phyloP scores from a whole-genome alignment of 208 protist species.

The Crithidia thermophila region DNA sequence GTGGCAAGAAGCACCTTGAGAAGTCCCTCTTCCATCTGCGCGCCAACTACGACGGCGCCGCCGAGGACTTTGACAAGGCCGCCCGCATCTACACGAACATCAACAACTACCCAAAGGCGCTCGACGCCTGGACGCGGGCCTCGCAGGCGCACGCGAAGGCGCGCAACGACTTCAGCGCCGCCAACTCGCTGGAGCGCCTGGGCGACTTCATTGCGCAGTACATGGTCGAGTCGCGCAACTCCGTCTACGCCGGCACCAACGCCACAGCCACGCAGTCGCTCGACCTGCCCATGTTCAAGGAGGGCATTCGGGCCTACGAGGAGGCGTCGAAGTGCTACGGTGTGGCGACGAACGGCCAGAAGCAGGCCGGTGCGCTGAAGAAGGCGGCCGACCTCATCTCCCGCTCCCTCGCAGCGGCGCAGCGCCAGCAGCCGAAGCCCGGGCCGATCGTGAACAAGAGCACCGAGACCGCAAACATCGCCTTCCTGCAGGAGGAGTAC shows the following conservation, averaged over 20 bases:
- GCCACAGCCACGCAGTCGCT: background rate
- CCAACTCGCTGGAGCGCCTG: slow-evolving; percentile 51
- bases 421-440: slow-evolving; percentile 11
- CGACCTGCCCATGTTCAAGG: slow-evolving; percentile 20
- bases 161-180: slow-evolving; percentile 50
- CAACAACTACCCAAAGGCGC: slow-evolving; percentile 38
- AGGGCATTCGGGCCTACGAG: slow-evolving; percentile 39
- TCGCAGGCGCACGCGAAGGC: slow-evolving; percentile 53
- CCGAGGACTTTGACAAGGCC: slow-evolving; percentile 70
- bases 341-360: slow-evolving; percentile 29
- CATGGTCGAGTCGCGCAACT: slow-evolving; percentile 18
- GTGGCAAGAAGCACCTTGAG: slow-evolving; percentile 56
- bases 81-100: slow-evolving; percentile 69
- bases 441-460: slow-evolving; percentile 8
- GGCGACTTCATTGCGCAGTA: slow-evolving; percentile 32
- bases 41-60: slow-evolving; percentile 62
- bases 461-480: background rate
- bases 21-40: slow-evolving; percentile 58
- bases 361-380: slow-evolving; percentile 34
- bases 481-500: slow-evolving; percentile 24
- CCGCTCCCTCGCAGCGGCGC: slow-evolving; percentile 5
- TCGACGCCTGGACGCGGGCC: slow-evolving; percentile 45
- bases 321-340: slow-evolving; percentile 35
- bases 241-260: slow-evolving; percentile 1
- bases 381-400: slow-evolving; percentile 35